Evolutionary conservation across 441 rosid species (phyloP), one percentile per base, ranked within the genome.

Genomic region (Pelargonium citronellum): DNA sequence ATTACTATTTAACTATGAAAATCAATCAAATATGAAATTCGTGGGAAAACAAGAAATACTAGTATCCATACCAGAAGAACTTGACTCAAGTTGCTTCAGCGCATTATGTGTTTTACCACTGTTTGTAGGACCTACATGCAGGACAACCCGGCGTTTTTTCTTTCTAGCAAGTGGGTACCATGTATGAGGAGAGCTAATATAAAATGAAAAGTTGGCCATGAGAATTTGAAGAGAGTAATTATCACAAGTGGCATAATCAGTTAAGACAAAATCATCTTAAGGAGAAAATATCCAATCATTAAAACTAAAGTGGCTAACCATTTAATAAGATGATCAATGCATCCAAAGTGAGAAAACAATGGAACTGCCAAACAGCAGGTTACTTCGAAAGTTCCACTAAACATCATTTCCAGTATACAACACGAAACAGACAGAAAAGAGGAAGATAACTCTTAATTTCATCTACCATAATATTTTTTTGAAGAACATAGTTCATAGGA

Each of bases 101-200:
- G 98, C 97, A 12, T 82, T 86, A 73, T 91, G 76, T 13, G 98
- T 91, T 83, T 93, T 93, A 55, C 98, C 98, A 75, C 98, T 93
- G 62, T 93, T 93, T 22, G 98, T 91, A 0, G 98, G 98, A 5
- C 98, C 98, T 41, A 93, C 94, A 44, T 93, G 98, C 75, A 93
- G 81, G 75, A 88, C 53, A 73, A 93, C 88, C 79, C 84, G 89
- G 27, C 98, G 95, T 43, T 74, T 81, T 84, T 87, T 93, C 79
- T 67, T 91, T 39, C 97, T 85, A 67, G 98, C 97, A 30, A 64
- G 70, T 10, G 95, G 97, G 72, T 91, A 93, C 96, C 98, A 93
- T 69, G 83, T 77, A 79, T 91, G 95, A 75, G 98, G 98, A 74
- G 81, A 78, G 11, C 98, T 93, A 71, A 73, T 69, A 84, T 67